These are phyloP conservation scores for Aspergillus vadensis DNA, from an alignment of 2,329 filamentous ascomycete species.

Conservation along the genomic window DNA sequence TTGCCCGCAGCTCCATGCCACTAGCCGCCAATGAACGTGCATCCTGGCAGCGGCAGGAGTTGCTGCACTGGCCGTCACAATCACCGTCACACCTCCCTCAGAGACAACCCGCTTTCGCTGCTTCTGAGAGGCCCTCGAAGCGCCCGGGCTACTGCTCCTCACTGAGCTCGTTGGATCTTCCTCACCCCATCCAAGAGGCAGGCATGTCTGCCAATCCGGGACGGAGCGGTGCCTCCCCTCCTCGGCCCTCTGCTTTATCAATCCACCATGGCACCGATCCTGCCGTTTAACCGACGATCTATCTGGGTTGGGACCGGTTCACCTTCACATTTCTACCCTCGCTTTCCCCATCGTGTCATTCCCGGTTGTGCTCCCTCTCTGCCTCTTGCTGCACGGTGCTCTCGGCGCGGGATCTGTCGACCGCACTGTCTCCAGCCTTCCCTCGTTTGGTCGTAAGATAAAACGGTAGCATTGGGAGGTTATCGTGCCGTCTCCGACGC, in stretches of 20 bases:
- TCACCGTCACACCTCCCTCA: conserved; percentile 30
- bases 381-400: background rate
- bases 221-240: background rate
- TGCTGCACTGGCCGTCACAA: conserved; percentile 36
- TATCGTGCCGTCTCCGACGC: background rate
- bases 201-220: conserved; percentile 2
- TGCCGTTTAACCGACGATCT: conserved; percentile 9
- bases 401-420: conserved; percentile 5
- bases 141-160: conserved; percentile 13
- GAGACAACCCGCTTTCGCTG: background rate
- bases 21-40: conserved; percentile 18
- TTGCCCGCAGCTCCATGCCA: background rate
- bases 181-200: background rate
- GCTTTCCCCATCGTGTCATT: background rate
- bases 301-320: conserved; percentile 1
- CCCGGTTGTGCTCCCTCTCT: background rate
- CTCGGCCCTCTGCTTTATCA: conserved; percentile 3
- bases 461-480: background rate
- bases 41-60: conserved; percentile 18
- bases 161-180: background rate
- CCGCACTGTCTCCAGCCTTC: background rate
- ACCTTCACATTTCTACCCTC: conserved; percentile 9
- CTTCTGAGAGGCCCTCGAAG: conserved; percentile 17
- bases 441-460: conserved; percentile 4
- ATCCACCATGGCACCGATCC: conserved; percentile 8